Conservation (phyloP, 129 eudicot genomes). For the Chrysanthemum seticuspe region DNA sequence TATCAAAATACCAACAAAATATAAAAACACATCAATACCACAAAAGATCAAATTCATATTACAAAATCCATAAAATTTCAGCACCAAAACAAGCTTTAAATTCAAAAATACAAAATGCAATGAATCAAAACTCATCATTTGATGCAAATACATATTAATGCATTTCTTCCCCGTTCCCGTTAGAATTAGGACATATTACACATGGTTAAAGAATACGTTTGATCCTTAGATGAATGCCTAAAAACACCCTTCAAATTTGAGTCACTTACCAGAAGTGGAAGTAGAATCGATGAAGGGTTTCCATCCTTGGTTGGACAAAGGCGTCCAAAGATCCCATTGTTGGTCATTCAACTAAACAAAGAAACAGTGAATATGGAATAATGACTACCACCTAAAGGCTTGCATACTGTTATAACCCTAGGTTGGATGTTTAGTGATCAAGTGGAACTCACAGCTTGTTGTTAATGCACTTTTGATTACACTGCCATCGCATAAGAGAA, state of each 20-base stretch:
- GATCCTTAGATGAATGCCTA: background rate
- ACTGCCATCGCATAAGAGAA: no score
- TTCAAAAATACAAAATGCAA: background rate
- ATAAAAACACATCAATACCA: no score
- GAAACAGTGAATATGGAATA: constrained; percentile 11
- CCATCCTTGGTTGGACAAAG: constrained; percentile 87
- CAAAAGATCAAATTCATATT: background rate
- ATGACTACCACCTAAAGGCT: constrained; percentile 3
- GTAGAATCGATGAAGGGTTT: constrained; percentile 47
- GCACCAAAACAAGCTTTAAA: background rate
- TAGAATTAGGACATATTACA: background rate
- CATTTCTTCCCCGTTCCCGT: background rate
- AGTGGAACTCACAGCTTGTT: constrained; percentile 52
- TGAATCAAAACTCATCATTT: background rate
- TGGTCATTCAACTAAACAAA: constrained; percentile 46
- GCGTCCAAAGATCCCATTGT: constrained; percentile 69
- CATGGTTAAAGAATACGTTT: background rate
- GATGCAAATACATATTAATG: background rate
- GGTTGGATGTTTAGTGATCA: background rate
- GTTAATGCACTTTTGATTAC: constrained; percentile 45
- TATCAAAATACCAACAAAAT: background rate
- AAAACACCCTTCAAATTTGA: background rate
- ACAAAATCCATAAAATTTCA: background rate
- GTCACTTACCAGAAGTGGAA: constrained; percentile 48
- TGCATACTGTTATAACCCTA: background rate